phyloP scores from a whole-genome alignment of 495 filamentous ascomycete genomes.

The Penicillium verhagenii region DNA sequence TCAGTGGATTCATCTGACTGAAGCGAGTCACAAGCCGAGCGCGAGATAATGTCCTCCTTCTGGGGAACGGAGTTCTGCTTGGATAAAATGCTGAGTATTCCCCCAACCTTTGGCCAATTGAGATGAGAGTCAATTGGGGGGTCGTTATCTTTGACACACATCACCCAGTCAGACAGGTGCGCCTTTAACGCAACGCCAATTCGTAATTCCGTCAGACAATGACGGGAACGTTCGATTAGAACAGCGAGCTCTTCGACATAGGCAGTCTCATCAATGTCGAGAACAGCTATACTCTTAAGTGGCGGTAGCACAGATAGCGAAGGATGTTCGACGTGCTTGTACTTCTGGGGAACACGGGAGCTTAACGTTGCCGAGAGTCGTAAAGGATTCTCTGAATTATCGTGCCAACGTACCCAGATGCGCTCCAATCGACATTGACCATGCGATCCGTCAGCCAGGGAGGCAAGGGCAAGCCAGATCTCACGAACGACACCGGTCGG shows the following conservation, averaged over 20 bases:
- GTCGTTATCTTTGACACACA: slow-evolving; percentile 25
- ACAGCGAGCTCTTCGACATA: slow-evolving; percentile 89
- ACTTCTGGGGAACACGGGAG: slow-evolving; percentile 31
- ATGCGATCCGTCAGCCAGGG: slow-evolving; percentile 61
- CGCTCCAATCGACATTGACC: slow-evolving; percentile 68
- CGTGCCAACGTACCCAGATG: slow-evolving; percentile 89
- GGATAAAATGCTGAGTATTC: slow-evolving; percentile 71
- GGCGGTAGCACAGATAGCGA: slow-evolving; percentile 83
- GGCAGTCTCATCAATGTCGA: slow-evolving; percentile 84
- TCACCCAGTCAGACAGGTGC: slow-evolving; percentile 54
- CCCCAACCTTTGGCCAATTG: slow-evolving; percentile 55
- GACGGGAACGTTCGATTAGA: slow-evolving; percentile 71
- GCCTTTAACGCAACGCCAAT: slow-evolving; percentile 72
- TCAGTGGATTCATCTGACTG: slow-evolving; percentile 5
- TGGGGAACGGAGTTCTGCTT: slow-evolving; percentile 29
- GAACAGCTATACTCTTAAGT: slow-evolving; percentile 74
- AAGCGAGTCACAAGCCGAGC: not conserved
- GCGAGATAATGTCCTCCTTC: not conserved
- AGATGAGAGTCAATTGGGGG: slow-evolving; percentile 38
- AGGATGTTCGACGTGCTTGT: slow-evolving; percentile 70
- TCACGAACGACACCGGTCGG: slow-evolving; percentile 85
- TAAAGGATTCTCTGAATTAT: slow-evolving; percentile 59
- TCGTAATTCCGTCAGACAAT: slow-evolving; percentile 69
- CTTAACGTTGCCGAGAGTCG: slow-evolving; percentile 15
- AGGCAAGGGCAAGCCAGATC: slow-evolving; percentile 81